Evolutionary conservation across 345 rosid species (phyloP).

Genomic region (Mercurialis annua): DNA sequence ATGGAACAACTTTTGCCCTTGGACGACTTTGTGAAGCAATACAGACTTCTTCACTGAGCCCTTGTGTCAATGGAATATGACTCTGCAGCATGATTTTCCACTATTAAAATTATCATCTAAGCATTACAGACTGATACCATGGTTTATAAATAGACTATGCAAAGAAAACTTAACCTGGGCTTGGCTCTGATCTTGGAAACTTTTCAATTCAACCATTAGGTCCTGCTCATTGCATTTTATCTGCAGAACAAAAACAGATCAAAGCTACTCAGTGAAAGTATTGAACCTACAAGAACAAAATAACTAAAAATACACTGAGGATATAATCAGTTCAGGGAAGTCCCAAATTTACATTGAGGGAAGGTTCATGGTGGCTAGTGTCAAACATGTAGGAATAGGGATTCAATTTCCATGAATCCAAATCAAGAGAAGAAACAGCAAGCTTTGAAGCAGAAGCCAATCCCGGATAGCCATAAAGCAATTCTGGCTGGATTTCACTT

Average conservation of each 20-base stretch:
- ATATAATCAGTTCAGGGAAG: background rate
- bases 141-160: background rate
- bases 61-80: conserved; percentile 23
- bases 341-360: conserved; percentile 17
- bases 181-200: conserved; percentile 19
- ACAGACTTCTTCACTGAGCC: conserved; percentile 5
- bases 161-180: conserved; percentile 30
- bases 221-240: conserved; percentile 19
- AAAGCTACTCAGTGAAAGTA: background rate
- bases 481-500: conserved; percentile 17
- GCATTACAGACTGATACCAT: background rate
- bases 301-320: background rate
- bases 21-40: conserved; percentile 21
- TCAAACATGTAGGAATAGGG: conserved; percentile 15
- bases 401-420: conserved; percentile 23
- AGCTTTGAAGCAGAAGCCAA: conserved; percentile 15
- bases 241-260: conserved; percentile 17
- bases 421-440: conserved; percentile 19
- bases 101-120: background rate
- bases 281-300: background rate
- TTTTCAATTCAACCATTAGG: conserved; percentile 1
- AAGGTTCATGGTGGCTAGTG: conserved; percentile 16
- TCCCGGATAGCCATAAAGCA: conserved; percentile 15
- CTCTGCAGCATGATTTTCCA: conserved; percentile 24
- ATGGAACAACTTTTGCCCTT: conserved; percentile 16